Evolutionary conservation across 2,329 filamentous ascomycete species (phyloP).

Genomic region (Plenodomus tracheiphilus): DNA sequence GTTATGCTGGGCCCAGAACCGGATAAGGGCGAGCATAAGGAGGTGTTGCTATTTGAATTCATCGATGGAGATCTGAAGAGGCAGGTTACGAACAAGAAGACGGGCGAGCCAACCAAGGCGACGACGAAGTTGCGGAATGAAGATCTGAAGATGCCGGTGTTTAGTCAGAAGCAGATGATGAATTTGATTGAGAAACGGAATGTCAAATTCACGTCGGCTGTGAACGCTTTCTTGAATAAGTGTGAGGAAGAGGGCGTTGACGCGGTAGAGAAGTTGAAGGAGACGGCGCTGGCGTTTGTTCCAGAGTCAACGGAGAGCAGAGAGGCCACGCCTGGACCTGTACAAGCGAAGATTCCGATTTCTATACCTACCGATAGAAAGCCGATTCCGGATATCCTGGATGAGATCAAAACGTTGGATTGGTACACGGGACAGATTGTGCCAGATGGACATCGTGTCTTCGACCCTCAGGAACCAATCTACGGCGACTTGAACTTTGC

Average conservation of each 20-base stretch:
- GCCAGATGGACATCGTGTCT: constrained; percentile 87
- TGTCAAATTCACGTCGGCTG: constrained; percentile 74
- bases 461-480: constrained; percentile 79
- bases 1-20: constrained; percentile 41
- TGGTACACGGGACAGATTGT: constrained; percentile 96
- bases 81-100: constrained; percentile 72
- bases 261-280: constrained; percentile 66
- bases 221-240: constrained; percentile 75
- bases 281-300: constrained; percentile 63
- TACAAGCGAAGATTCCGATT: constrained; percentile 59
- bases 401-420: constrained; percentile 76
- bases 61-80: constrained; percentile 87
- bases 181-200: constrained; percentile 88
- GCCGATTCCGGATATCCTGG: constrained; percentile 79
- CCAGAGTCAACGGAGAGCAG: constrained; percentile 60
- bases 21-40: constrained; percentile 53
- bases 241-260: constrained; percentile 69
- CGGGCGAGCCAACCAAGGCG: constrained; percentile 70
- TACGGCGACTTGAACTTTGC: constrained; percentile 84
- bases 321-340: constrained; percentile 46
- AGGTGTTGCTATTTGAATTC: constrained; percentile 90
- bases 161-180: constrained; percentile 89
- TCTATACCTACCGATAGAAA: constrained; percentile 80
- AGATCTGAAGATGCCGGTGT: constrained; percentile 87
- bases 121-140: constrained; percentile 73